Percentiles rank a stretch among this genome's conserved stretches.
These are phyloP conservation scores for Pilasporangium apinafurcum DNA, from an alignment of 352 stramenopile species.

Conservation along the genomic window DNA sequence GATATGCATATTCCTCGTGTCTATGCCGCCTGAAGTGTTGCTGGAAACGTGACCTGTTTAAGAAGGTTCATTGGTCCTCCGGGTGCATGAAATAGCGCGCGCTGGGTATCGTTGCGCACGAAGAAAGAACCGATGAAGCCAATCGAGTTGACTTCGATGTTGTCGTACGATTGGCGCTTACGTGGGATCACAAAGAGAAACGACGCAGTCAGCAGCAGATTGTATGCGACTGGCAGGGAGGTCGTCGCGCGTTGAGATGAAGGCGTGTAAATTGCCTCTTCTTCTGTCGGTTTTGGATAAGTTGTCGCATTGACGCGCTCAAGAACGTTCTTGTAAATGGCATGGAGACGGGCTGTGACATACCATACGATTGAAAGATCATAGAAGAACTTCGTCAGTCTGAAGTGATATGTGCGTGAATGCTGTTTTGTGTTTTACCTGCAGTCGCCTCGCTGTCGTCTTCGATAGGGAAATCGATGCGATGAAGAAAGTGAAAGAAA, in stretches of 20 bases:
- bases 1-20: too few relatives aligned
- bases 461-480: slow-evolving; percentile 29
- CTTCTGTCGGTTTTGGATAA: slow-evolving; percentile 16
- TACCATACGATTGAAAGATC: not conserved
- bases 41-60: slow-evolving; percentile 59
- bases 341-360: slow-evolving; percentile 20
- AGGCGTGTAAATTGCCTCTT: not conserved
- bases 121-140: slow-evolving; percentile 82
- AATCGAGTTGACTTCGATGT: slow-evolving; percentile 83
- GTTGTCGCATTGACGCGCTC: slow-evolving; percentile 25
- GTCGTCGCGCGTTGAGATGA: not conserved
- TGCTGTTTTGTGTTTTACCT: too few relatives aligned
- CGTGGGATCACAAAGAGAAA: slow-evolving; percentile 73
- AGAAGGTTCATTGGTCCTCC: slow-evolving; percentile 52
- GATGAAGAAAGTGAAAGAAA: slow-evolving; percentile 71
- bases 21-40: too few relatives aligned
- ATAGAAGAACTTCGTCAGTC: too few relatives aligned
- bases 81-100: slow-evolving; percentile 38
- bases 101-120: slow-evolving; percentile 53
- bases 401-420: too few relatives aligned
- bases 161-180: slow-evolving; percentile 33
- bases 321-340: slow-evolving; percentile 45
- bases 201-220: slow-evolving; percentile 63
- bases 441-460: slow-evolving; percentile 33
- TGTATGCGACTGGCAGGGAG: slow-evolving; percentile 52